Evolutionary conservation across 345 rosid genomes (phyloP).

Genomic region (Nephelium lappaceum): DNA sequence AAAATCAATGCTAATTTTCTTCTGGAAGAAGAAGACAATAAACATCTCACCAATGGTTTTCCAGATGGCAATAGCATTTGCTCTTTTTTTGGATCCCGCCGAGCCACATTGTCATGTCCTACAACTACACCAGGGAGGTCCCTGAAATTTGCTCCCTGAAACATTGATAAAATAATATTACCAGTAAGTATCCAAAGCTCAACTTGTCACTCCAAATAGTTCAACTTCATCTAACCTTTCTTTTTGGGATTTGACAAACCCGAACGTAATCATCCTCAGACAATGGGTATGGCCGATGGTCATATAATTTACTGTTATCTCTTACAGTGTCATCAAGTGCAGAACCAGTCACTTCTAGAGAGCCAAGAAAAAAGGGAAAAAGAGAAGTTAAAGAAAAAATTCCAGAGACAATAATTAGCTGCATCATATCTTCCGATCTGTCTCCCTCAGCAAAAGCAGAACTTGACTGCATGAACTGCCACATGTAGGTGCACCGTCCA

Average conservation of each 20-base stretch:
- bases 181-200: conserved; percentile 5
- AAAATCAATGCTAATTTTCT: background rate
- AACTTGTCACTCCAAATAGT: background rate
- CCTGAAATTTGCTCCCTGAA: conserved; percentile 92
- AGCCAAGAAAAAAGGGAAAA: conserved; percentile 16
- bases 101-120: conserved; percentile 64
- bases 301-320: conserved; percentile 48
- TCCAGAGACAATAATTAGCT: background rate
- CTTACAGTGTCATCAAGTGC: conserved; percentile 27
- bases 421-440: background rate
- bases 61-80: conserved; percentile 74
- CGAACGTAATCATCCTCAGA: conserved; percentile 64
- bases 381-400: background rate
- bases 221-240: conserved; percentile 53
- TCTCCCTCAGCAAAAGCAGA: background rate
- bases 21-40: background rate
- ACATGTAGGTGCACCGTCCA: background rate
- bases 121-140: conserved; percentile 86
- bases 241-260: conserved; percentile 85
- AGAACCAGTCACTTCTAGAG: conserved; percentile 68
- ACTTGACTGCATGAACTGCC: background rate
- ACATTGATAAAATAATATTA: conserved; percentile 23
- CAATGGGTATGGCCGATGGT: conserved; percentile 63
- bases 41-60: conserved; percentile 65
- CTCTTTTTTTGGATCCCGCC: conserved; percentile 55